Percentiles rank a stretch among this genome's conserved stretches.
Evolutionary conservation across 306 rosid species (phyloP).

Genomic region (Cicer yamashitae): DNA sequence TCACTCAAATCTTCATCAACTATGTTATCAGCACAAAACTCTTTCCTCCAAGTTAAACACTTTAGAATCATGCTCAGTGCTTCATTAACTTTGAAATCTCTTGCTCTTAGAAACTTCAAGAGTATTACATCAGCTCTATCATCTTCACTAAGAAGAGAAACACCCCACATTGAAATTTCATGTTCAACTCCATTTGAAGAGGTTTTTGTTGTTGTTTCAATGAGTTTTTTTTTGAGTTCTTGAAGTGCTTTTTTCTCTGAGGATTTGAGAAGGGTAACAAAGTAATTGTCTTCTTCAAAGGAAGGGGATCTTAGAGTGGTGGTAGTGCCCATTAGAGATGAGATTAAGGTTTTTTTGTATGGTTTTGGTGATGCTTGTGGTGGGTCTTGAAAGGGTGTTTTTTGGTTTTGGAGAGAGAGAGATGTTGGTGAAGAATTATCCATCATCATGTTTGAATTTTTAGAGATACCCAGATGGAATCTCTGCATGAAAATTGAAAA

Average conservation of each 20-base stretch:
- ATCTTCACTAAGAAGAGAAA: slow-evolving; percentile 67
- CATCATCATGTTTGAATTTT: slow-evolving; percentile 58
- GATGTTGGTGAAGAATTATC: slow-evolving; percentile 48
- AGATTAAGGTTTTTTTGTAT: slow-evolving; percentile 70
- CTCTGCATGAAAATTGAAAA: slow-evolving; percentile 40
- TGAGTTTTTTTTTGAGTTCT: slow-evolving; percentile 68
- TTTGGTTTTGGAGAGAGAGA: slow-evolving; percentile 19
- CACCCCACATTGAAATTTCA: slow-evolving; percentile 74
- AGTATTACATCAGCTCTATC: slow-evolving; percentile 83
- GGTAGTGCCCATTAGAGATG: slow-evolving; percentile 69
- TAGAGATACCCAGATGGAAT: slow-evolving; percentile 59
- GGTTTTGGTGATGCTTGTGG: slow-evolving; percentile 71
- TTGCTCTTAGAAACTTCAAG: slow-evolving; percentile 85
- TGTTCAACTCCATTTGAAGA: slow-evolving; percentile 26
- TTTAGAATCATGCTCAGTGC: slow-evolving; percentile 69
- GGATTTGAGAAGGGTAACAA: slow-evolving; percentile 65
- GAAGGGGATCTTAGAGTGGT: slow-evolving; percentile 63
- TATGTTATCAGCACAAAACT: slow-evolving; percentile 68
- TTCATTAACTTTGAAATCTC: slow-evolving; percentile 81
- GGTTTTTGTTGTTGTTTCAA: background rate
- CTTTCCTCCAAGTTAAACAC: slow-evolving; percentile 81
- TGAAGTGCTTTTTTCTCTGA: slow-evolving; percentile 79
- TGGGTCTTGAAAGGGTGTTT: slow-evolving; percentile 52
- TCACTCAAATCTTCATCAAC: slow-evolving; percentile 75
- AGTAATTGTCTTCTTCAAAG: slow-evolving; percentile 83